A percentile compares a stretch with the other conserved stretches of the same genome.
Evolutionary conservation across 2,329 filamentous ascomycete genomes (phyloP).

Genomic region (Rugonectria rugulosa): DNA sequence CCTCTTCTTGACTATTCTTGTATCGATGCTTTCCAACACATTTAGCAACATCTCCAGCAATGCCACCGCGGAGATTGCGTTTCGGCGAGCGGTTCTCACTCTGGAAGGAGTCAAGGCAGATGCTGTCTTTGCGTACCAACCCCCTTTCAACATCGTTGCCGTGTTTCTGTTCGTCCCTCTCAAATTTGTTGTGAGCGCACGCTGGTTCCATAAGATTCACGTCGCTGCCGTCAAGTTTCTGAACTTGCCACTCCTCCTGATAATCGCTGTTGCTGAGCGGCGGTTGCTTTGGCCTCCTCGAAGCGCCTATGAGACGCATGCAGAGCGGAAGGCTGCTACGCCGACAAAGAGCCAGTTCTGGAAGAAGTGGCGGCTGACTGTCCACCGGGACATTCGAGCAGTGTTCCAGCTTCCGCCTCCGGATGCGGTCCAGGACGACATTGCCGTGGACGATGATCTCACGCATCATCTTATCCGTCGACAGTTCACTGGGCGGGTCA

Average conservation of each 20-base stretch:
- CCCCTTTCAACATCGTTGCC: constrained; percentile 84
- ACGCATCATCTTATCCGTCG: constrained; percentile 65
- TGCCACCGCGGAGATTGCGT: constrained; percentile 84
- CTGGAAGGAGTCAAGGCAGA: constrained; percentile 88
- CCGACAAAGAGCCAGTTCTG: constrained; percentile 61
- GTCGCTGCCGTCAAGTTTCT: constrained; percentile 77
- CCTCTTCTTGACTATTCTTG: constrained; percentile 86
- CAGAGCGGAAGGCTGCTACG: constrained; percentile 28
- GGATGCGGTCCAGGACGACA: constrained; percentile 63
- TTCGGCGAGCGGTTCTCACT: constrained; percentile 79
- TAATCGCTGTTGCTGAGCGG: constrained; percentile 76
- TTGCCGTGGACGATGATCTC: constrained; percentile 65
- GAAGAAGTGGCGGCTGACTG: constrained; percentile 73
- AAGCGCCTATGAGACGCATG: constrained; percentile 13
- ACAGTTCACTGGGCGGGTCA: constrained; percentile 53
- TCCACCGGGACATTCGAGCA: constrained; percentile 74
- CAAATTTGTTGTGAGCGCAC: constrained; percentile 78
- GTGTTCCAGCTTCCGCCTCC: constrained; percentile 78
- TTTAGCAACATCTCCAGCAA: constrained; percentile 81
- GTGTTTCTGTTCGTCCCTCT: constrained; percentile 77
- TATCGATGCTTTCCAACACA: constrained; percentile 86
- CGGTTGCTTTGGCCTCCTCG: constrained; percentile 66
- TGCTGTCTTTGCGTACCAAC: constrained; percentile 82
- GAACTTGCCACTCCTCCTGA: constrained; percentile 77
- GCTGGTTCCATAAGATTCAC: constrained; percentile 92